These are phyloP conservation scores for Apostasia ramifera DNA, from an alignment of 106 monocot genomes.

Conservation along the genomic window DNA sequence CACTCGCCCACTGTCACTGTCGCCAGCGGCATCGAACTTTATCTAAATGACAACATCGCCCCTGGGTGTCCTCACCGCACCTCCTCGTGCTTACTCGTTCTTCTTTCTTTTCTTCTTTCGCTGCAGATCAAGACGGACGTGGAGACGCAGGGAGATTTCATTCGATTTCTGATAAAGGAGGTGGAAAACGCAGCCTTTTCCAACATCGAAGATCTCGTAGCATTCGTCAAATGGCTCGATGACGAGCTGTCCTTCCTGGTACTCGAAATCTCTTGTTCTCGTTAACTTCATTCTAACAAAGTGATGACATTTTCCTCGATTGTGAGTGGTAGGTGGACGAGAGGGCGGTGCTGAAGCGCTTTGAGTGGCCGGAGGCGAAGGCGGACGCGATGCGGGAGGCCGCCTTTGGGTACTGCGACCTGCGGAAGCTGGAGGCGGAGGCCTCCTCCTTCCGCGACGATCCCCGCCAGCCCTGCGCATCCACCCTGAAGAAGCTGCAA, in stretches of 20 bases:
- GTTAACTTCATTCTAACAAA: not conserved
- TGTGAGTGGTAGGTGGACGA: conserved; percentile 71
- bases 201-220: conserved; percentile 84
- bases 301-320: not conserved
- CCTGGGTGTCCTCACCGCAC: not conserved
- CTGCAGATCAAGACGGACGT: conserved; percentile 88
- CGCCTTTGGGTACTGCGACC: conserved; percentile 85
- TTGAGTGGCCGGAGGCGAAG: conserved; percentile 95
- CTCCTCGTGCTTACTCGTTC: not conserved
- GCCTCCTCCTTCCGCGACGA: conserved; percentile 59
- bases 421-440: conserved; percentile 78
- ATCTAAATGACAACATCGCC: conserved; percentile 1
- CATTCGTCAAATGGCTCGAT: conserved; percentile 99
- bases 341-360: conserved; percentile 96
- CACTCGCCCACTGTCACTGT: conserved; percentile 1
- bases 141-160: conserved; percentile 97
- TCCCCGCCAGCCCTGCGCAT: conserved; percentile 50
- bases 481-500: conserved; percentile 87
- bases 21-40: not conserved
- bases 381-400: conserved; percentile 97
- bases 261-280: not conserved
- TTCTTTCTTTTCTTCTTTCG: not conserved
- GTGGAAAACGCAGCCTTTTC: conserved; percentile 64
- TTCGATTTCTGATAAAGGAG: conserved; percentile 68
- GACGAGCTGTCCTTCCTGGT: conserved; percentile 98